These are phyloP conservation scores for Vitis hybrid DNA, from an alignment of 177 flowering plant species.

Conservation along the genomic window DNA sequence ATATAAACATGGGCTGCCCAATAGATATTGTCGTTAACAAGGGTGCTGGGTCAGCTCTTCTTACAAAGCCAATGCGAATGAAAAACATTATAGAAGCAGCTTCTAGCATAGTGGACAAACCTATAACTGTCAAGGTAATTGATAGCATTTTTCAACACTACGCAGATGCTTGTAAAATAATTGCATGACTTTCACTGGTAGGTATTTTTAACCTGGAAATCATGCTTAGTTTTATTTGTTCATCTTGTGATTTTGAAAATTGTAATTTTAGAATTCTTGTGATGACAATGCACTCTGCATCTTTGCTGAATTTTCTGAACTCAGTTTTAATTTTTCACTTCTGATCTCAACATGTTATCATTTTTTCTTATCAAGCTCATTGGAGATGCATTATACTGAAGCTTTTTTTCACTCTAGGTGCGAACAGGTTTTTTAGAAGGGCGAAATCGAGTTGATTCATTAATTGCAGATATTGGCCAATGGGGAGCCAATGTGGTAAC, in stretches of 20 bases:
- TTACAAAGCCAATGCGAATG: slow-evolving; percentile 86
- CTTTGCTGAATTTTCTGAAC: too few species aligned
- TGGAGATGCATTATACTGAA: too few species aligned
- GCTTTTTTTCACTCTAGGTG: slow-evolving; percentile 47
- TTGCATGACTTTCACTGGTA: neutral
- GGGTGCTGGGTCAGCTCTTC: slow-evolving; percentile 98
- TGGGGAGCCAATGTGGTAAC: slow-evolving; percentile 97
- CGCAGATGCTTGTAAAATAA: neutral
- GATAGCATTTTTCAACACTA: neutral
- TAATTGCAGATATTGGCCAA: slow-evolving; percentile 67
- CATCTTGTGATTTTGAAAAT: too few species aligned
- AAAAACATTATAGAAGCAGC: slow-evolving; percentile 73
- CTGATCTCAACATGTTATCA: too few species aligned
- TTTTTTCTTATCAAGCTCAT: too few species aligned
- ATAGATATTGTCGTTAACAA: slow-evolving; percentile 92
- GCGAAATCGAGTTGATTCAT: slow-evolving; percentile 80
- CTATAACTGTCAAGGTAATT: slow-evolving; percentile 84
- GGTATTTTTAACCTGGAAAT: neutral
- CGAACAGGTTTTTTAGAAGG: slow-evolving; percentile 92
- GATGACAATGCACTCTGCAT: neutral
- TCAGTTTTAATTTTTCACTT: too few species aligned
- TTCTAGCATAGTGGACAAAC: slow-evolving; percentile 62
- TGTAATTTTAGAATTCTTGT: neutral
- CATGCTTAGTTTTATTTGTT: neutral
- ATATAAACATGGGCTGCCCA: slow-evolving; percentile 99